Evolutionary conservation across 345 rosid species (phyloP).

Genomic region (Murraya koenigii): DNA sequence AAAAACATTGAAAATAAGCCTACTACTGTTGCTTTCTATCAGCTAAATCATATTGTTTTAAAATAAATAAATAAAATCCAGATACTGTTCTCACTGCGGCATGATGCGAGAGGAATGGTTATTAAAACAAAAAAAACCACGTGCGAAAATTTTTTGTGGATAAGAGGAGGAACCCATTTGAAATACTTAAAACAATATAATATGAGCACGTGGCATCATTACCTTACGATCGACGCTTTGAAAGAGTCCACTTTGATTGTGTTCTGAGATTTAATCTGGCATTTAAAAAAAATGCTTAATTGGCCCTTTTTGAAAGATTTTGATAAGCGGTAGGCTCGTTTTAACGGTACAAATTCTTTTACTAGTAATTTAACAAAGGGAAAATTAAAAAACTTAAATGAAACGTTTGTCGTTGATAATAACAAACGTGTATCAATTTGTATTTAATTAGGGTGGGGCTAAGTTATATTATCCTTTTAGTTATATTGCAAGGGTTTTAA

Average conservation of each 20-base stretch:
- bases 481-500: too few relatives aligned
- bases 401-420: too few relatives aligned
- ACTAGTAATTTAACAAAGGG: too few relatives aligned
- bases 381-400: too few relatives aligned
- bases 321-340: background rate
- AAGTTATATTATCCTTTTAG: too few relatives aligned
- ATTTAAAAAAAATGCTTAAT: background rate
- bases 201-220: background rate
- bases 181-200: background rate
- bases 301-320: background rate
- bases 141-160: background rate
- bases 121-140: background rate
- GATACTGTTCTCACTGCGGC: background rate
- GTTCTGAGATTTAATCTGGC: background rate
- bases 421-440: too few relatives aligned
- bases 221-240: background rate
- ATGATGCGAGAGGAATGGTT: background rate
- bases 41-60: too few relatives aligned
- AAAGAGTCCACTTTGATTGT: background rate
- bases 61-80: too few relatives aligned
- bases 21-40: too few relatives aligned
- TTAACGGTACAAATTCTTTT: too few relatives aligned
- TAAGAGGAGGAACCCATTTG: background rate
- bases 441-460: too few relatives aligned
- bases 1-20: too few relatives aligned